A percentile compares a stretch with the other conserved stretches of the same genome.
Conservation (phyloP, 768 basidiomycete genomes). For the Russula compacta region DNA sequence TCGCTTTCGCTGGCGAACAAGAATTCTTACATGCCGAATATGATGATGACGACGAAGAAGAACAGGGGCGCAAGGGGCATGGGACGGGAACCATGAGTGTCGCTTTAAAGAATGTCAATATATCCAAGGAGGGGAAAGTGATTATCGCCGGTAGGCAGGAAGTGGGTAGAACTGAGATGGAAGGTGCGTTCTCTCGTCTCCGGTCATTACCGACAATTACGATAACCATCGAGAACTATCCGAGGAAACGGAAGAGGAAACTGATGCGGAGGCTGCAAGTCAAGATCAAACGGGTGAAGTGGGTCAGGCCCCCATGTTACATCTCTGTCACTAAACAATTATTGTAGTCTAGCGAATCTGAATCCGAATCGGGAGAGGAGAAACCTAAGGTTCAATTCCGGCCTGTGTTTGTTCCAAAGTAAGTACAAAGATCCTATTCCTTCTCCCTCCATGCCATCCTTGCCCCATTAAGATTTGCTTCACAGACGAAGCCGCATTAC, state of each 20-base stretch:
- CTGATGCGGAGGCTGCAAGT: constrained; percentile 31
- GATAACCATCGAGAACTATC: constrained; percentile 24
- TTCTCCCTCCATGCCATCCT: background rate
- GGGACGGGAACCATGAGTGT: constrained; percentile 50
- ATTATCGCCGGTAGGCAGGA: constrained; percentile 72
- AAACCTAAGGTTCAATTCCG: constrained; percentile 70
- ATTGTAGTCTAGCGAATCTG: constrained; percentile 75
- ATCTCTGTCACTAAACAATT: constrained; percentile 19
- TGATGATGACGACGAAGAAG: constrained; percentile 38
- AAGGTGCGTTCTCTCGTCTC: constrained; percentile 26
- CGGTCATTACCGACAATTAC: constrained; percentile 1
- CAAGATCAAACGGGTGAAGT: constrained; percentile 39
- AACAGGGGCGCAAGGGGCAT: constrained; percentile 20
- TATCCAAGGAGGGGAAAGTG: constrained; percentile 73
- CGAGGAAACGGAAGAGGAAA: constrained; percentile 42
- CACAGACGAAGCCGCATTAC: constrained; percentile 68
- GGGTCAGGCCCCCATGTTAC: constrained; percentile 17
- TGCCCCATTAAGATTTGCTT: background rate
- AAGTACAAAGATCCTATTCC: constrained; percentile 24
- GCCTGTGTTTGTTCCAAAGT: constrained; percentile 96
- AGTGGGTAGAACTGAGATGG: constrained; percentile 61
- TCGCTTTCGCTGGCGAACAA: constrained; percentile 52
- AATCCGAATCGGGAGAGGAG: constrained; percentile 70
- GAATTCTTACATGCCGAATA: constrained; percentile 38
- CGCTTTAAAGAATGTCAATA: constrained; percentile 68